Evolutionary conservation across 2,329 filamentous ascomycete genomes (phyloP), one percentile per base, ranked within the genome.

Genomic region (Epichloe sp.): DNA sequence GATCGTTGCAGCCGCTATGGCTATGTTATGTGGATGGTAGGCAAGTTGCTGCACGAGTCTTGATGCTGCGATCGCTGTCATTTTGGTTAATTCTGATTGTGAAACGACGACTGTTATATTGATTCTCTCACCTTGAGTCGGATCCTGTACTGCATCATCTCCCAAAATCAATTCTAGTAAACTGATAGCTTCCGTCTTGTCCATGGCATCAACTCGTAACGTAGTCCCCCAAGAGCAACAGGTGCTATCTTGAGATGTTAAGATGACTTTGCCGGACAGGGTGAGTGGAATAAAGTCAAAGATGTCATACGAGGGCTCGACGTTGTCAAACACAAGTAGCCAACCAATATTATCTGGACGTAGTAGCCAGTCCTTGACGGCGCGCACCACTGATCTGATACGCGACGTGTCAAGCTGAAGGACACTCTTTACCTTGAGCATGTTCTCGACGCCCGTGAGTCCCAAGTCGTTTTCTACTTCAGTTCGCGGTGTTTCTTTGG

Each of bases 341-440:
- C 60, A 62, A 26, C 46, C 51, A 37, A 49, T 50, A 41, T 62
- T 62, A 17, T 57, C 55, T 5, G 59, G 57, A 34, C 57, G 55
- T 44, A 61, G 50, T 10, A 62, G 54, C 60, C 60, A 62, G 50
- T 62, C 57, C 40, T 56, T 60, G 34, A 62, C 58, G 17, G 58
- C 58, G 31, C 53, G 50, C 14, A 61, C 57, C n/a, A 59, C 53
- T 6, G 59, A 59, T 49, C 53, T 58, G 52, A 60, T 54, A 17
- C 56, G 51, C 8, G 53, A 49, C 14, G 48, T 45, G 45, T 62
- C 58, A 12, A 62, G 49, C 10, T 60, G 52, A 46, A 58, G 50
- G 23, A 60, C 48, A 40, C 50, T 58, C 35, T 57, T 60, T 5
- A 52, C 53, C 37, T 58, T 59, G 44, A 58, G 53, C 60, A 61